A percentile compares a stretch with the other conserved stretches of the same genome.
Conservation (phyloP, 1,139 yeast genomes). For the Yamadazyma buinensis region DNA sequence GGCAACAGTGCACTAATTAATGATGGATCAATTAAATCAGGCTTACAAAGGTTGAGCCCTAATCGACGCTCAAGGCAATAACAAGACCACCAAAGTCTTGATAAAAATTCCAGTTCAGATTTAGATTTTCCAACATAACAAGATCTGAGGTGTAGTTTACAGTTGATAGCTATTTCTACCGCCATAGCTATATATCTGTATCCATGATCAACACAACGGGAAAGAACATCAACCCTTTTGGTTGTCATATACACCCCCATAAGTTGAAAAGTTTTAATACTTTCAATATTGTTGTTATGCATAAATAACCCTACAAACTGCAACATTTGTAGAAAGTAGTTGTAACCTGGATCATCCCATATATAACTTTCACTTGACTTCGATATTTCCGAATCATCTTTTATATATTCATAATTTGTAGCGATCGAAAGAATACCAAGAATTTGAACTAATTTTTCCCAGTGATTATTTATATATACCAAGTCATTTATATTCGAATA, state of each 20-base stretch:
- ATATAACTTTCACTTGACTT: slow-evolving; percentile 12
- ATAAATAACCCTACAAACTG: slow-evolving; percentile 16
- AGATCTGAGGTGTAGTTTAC: slow-evolving; percentile 11
- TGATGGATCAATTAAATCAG: slow-evolving; percentile 13
- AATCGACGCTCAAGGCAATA: slow-evolving; percentile 16
- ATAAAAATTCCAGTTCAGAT: slow-evolving; percentile 12
- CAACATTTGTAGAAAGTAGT: slow-evolving; percentile 14
- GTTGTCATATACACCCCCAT: slow-evolving; percentile 18
- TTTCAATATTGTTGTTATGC: slow-evolving; percentile 14
- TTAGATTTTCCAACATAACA: slow-evolving; percentile 2
- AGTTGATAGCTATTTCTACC: slow-evolving; percentile 15
- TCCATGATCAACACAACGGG: slow-evolving; percentile 15
- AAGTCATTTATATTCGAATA: slow-evolving; percentile 8
- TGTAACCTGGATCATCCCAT: slow-evolving; percentile 16
- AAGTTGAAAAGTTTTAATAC: slow-evolving; percentile 13
- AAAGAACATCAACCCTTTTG: slow-evolving; percentile 14
- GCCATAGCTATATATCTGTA: slow-evolving; percentile 16
- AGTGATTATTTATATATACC: slow-evolving; percentile 11
- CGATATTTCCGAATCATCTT: slow-evolving; percentile 38
- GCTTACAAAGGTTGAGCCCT: slow-evolving; percentile 16
- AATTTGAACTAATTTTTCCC: slow-evolving; percentile 13
- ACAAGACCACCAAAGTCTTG: slow-evolving; percentile 18
- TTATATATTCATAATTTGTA: slow-evolving; percentile 29
- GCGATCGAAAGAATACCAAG: slow-evolving; percentile 15
- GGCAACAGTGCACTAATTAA: no score